These are phyloP conservation scores for Saccharomyces cerevisiae DNA, from an alignment of 805 yeast species.

Conservation along the genomic window DNA sequence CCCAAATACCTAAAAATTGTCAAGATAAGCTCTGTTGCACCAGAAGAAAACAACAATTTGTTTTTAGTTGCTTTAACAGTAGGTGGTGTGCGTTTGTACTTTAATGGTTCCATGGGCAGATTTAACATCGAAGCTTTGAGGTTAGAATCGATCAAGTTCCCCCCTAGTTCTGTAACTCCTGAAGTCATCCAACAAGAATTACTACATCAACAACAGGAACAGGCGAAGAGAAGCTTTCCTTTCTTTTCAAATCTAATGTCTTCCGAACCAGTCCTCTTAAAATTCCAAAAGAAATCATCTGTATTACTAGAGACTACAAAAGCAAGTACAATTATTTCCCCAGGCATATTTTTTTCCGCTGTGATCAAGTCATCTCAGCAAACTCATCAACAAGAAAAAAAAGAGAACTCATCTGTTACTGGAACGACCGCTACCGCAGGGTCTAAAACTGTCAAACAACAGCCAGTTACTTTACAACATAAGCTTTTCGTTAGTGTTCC, in stretches of 20 bases:
- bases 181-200: conserved; percentile 27
- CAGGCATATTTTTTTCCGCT: conserved; percentile 78
- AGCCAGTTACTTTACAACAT: conserved; percentile 17
- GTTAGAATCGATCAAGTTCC: conserved; percentile 48
- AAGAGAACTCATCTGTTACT: conserved; percentile 14
- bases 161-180: conserved; percentile 40
- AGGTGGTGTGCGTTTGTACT: conserved; percentile 72
- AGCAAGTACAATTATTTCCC: conserved; percentile 59
- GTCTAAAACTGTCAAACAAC: background rate
- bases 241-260: conserved; percentile 22
- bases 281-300: conserved; percentile 48
- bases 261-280: conserved; percentile 31
- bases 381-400: conserved; percentile 1
- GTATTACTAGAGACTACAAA: conserved; percentile 49
- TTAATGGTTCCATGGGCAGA: conserved; percentile 35
- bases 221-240: conserved; percentile 30
- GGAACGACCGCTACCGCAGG: conserved; percentile 21
- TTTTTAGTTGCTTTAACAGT: conserved; percentile 72
- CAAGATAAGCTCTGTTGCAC: conserved; percentile 35
- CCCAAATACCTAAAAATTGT: conserved; percentile 52
- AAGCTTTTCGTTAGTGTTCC: conserved; percentile 68
- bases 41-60: conserved; percentile 56
- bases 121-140: conserved; percentile 34
- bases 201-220: conserved; percentile 33
- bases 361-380: conserved; percentile 31